A percentile compares a stretch with the other conserved stretches of the same genome.
Conservation (phyloP, 192 early-diverging fungal genomes). For the Lunasporangiospora selenospora region DNA sequence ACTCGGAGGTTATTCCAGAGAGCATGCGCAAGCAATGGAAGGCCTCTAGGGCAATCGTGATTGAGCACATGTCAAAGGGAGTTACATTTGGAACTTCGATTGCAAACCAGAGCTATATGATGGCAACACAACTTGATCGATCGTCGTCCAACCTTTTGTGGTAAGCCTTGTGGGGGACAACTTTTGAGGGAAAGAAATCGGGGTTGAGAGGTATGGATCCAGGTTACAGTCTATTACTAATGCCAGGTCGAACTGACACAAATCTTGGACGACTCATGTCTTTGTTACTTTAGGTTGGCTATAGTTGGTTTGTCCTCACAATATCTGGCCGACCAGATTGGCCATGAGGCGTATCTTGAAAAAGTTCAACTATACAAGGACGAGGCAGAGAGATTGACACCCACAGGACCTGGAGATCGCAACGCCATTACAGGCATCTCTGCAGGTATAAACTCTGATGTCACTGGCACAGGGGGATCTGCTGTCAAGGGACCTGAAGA, state of each 20-base stretch:
- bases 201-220: no score
- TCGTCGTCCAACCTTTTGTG: conserved; percentile 79
- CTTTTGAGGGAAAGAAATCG: not conserved
- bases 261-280: no score
- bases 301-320: conserved; percentile 85
- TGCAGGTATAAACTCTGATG: not conserved
- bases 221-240: no score
- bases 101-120: conserved; percentile 71
- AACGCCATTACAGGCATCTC: not conserved
- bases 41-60: conserved; percentile 55
- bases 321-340: conserved; percentile 76
- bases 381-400: conserved; percentile 68
- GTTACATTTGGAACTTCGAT: conserved; percentile 70
- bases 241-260: no score
- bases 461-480: not conserved
- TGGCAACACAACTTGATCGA: conserved; percentile 77
- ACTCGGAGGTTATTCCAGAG: conserved; percentile 45
- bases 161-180: conserved; percentile 63
- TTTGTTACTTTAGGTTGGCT: conserved; percentile 65
- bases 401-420: not conserved
- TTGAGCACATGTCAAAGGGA: conserved; percentile 86
- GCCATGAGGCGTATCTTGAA: conserved; percentile 67
- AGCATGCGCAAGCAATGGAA: conserved; percentile 42
- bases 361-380: conserved; percentile 71
- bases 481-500: conserved; percentile 53